Conservation (phyloP, 2,329 filamentous ascomycete genomes). For the Fusarium nygamai region DNA sequence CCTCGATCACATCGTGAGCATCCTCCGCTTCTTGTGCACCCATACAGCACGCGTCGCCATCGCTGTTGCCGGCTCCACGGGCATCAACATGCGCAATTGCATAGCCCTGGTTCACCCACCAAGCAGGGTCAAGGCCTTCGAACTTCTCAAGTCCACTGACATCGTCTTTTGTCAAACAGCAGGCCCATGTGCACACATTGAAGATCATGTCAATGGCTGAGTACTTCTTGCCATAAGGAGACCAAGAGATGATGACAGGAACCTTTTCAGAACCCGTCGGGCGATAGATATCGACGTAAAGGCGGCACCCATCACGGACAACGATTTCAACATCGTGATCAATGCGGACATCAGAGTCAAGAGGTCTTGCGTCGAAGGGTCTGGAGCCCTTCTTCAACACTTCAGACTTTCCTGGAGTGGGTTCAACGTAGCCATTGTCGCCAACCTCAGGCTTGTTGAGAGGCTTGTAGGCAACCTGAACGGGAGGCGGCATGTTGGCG, state of each 20-base stretch:
- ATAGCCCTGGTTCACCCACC: constrained; percentile 23
- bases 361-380: constrained; percentile 29
- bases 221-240: constrained; percentile 37
- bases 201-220: constrained; percentile 33
- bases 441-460: constrained; percentile 33
- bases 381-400: constrained; percentile 32
- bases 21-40: constrained; percentile 37
- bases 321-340: constrained; percentile 38
- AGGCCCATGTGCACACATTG: constrained; percentile 31
- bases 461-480: constrained; percentile 39
- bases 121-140: constrained; percentile 22
- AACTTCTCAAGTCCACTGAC: constrained; percentile 26
- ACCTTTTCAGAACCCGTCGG: constrained; percentile 4
- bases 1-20: constrained; percentile 36
- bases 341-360: constrained; percentile 35
- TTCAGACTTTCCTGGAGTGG: constrained; percentile 29
- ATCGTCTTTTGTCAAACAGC: constrained; percentile 23
- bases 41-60: constrained; percentile 21
- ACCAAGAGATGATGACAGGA: constrained; percentile 34
- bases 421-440: constrained; percentile 34
- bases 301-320: constrained; percentile 34
- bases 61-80: constrained; percentile 2
- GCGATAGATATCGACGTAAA: constrained; percentile 27
- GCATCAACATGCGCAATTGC: constrained; percentile 19
- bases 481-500: constrained; percentile 28